These are phyloP conservation scores for Pseudogymnoascus sp. DNA, from an alignment of 2,329 filamentous ascomycete genomes.

Conservation along the genomic window DNA sequence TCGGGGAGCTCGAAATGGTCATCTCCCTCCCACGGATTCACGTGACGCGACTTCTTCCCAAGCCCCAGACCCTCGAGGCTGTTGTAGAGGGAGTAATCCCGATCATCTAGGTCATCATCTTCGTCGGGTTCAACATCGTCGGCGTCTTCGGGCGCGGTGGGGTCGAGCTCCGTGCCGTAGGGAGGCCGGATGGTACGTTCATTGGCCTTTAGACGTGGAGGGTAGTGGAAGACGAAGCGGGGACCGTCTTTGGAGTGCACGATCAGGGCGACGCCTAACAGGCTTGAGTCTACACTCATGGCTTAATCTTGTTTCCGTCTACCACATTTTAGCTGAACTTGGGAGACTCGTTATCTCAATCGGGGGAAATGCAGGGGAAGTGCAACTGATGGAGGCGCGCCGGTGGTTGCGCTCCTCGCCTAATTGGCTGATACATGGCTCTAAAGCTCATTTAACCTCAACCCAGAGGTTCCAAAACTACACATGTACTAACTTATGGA, in stretches of 20 bases:
- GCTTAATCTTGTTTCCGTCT: not conserved
- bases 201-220: slow-evolving; percentile 44
- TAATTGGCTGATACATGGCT: slow-evolving; percentile 3
- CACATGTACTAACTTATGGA: not conserved
- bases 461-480: not conserved
- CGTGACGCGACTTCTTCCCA: slow-evolving; percentile 20
- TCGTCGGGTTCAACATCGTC: slow-evolving; percentile 49
- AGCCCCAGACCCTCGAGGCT: slow-evolving; percentile 13
- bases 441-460: not conserved
- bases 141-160: slow-evolving; percentile 23
- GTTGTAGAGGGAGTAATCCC: slow-evolving; percentile 19
- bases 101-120: slow-evolving; percentile 29
- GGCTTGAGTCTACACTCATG: slow-evolving; percentile 38
- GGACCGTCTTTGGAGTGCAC: slow-evolving; percentile 65
- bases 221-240: slow-evolving; percentile 80
- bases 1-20: slow-evolving; percentile 46
- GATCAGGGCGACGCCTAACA: slow-evolving; percentile 31
- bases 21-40: slow-evolving; percentile 20
- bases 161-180: slow-evolving; percentile 29
- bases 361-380: not conserved
- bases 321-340: slow-evolving; percentile 12
- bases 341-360: slow-evolving; percentile 8
- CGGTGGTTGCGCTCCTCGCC: slow-evolving; percentile 3
- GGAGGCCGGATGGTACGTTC: slow-evolving; percentile 24
- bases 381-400: not conserved